Evolutionary conservation across 1,284 basidiomycete genomes (phyloP), one percentile per base, ranked within the genome.

Genomic region (Gymnopus androsaceus): DNA sequence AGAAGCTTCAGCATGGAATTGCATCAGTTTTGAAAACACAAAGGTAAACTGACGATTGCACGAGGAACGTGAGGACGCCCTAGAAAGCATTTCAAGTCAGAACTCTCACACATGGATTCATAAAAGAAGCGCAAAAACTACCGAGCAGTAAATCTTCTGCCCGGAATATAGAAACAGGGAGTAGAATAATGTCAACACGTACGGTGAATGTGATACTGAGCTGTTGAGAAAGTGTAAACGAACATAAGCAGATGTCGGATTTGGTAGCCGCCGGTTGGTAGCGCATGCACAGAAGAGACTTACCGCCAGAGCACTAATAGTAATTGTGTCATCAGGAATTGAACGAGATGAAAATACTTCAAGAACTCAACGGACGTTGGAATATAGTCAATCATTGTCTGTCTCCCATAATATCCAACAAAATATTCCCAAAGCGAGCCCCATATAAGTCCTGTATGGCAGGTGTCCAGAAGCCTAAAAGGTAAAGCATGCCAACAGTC

Each of bases 241-340:
- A 36, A 23, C 27, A 42, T 41, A 63, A 23, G 48, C 57, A 25
- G 23, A 4, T 38, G 17, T 12, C 27, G n/a, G 2, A 30, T 34
- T 28, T 33, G 37, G 37, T 25, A 33, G 17, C 6, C 9, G 19
- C 27, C 1, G 42, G 5, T 25, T 15, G 30, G 25, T 6, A 28
- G 19, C 28, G 19, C 17, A 21, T 34, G 12, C 7, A 4, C 7
- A 14, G 12, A 52, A 33, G 33, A 4, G 8, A 69, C 78, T 34
- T 56, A 81, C 79, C 17, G 76, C 74, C 25, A 81, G 63, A 28
- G 73, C 71, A 66, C 78, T 54, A 52, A 41, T 14, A 56, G 54
- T 30, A 46, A 51, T 19, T 15, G 17, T 40, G 17, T 14, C 36
- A 3, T 38, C 28, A 14, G 30, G n/a, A 15, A 28, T 40, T 11